Evolutionary conservation across 306 rosid species (phyloP).

Genomic region (Cicer yamashitae): DNA sequence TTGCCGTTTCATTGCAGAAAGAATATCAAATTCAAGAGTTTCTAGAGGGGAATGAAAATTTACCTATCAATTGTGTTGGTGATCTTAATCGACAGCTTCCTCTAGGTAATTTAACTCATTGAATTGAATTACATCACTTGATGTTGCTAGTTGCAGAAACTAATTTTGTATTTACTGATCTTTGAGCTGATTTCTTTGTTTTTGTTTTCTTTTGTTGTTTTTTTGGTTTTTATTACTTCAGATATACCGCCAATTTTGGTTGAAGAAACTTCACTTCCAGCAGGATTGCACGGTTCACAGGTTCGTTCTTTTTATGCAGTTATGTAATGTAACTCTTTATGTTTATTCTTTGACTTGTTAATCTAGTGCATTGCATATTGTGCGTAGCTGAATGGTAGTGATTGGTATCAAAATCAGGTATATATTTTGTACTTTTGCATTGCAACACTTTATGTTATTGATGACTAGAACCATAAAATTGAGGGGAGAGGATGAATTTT

Average conservation of each 20-base stretch:
- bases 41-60: constrained; percentile 50
- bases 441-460: constrained; percentile 21
- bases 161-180: constrained; percentile 14
- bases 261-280: constrained; percentile 62
- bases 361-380: constrained; percentile 29
- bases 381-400: constrained; percentile 27
- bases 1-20: constrained; percentile 48
- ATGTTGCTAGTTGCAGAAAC: constrained; percentile 1
- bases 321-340: constrained; percentile 19
- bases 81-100: constrained; percentile 56
- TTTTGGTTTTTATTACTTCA: constrained; percentile 32
- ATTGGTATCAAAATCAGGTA: not conserved
- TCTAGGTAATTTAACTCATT: constrained; percentile 54
- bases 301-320: constrained; percentile 51
- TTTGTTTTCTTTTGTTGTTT: too few species aligned
- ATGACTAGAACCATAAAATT: constrained; percentile 5
- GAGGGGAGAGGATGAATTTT: constrained; percentile 14
- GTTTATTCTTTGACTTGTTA: not conserved
- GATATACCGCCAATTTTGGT: constrained; percentile 65
- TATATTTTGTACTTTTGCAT: constrained; percentile 2
- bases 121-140: constrained; percentile 31
- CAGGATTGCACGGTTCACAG: constrained; percentile 53
- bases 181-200: constrained; percentile 29
- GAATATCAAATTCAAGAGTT: constrained; percentile 49
- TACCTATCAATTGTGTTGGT: constrained; percentile 50